phyloP scores from a whole-genome alignment of 1,284 basidiomycete species.

The Athelia sp. region DNA sequence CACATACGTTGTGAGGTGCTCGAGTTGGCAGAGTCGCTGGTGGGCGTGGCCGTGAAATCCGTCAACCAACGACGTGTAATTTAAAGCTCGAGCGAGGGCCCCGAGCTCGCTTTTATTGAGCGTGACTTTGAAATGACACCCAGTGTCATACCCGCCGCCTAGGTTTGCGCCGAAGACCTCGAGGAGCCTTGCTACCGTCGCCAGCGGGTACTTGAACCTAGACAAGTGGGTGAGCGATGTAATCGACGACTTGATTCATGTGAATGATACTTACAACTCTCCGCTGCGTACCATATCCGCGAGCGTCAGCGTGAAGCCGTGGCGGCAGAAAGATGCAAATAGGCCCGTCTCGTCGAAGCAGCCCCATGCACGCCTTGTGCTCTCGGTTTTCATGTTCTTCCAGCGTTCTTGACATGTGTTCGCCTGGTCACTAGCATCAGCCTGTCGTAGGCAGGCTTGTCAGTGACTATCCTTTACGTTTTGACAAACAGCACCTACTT shows the following conservation, averaged over 20 bases:
- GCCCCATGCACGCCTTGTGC: slow-evolving; percentile 13
- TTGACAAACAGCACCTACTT: background rate
- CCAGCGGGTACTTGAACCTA: background rate
- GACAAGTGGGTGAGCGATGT: too few relatives aligned
- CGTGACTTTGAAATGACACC: slow-evolving; percentile 12
- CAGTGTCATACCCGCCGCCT: slow-evolving; percentile 4
- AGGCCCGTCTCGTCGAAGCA: slow-evolving; percentile 14
- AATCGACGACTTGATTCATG: background rate
- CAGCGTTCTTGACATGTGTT: slow-evolving; percentile 9
- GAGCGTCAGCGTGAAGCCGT: slow-evolving; percentile 13
- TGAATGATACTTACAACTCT: slow-evolving; percentile 11
- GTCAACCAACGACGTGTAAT: slow-evolving; percentile 8
- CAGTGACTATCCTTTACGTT: background rate
- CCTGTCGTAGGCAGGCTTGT: slow-evolving; percentile 3
- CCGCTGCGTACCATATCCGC: slow-evolving; percentile 18
- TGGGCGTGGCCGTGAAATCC: slow-evolving; percentile 17
- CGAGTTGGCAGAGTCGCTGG: slow-evolving; percentile 13
- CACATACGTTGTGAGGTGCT: slow-evolving; percentile 8
- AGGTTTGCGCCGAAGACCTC: background rate
- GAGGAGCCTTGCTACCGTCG: background rate
- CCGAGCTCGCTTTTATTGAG: slow-evolving; percentile 9
- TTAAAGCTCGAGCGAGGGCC: background rate
- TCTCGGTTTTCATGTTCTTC: slow-evolving; percentile 14
- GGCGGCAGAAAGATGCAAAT: slow-evolving; percentile 12
- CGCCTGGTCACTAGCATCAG: slow-evolving; percentile 3